Base-by-base conservation (phyloP, 768 basidiomycete species). In the Coprinellus aureogranulatus region DNA sequence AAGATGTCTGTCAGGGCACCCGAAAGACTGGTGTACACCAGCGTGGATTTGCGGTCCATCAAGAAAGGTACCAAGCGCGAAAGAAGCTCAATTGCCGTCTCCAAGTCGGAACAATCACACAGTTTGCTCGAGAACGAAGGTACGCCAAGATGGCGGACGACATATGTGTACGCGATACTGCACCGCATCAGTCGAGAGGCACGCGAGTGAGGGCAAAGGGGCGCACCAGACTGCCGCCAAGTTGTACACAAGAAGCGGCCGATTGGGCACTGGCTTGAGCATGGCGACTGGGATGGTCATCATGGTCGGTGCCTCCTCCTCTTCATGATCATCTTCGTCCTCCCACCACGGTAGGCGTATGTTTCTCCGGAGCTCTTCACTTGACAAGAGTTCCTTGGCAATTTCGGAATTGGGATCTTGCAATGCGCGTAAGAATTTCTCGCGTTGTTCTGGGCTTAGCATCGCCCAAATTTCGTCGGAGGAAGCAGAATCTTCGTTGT, bases 301-400 rank as follows among this genome's bases (percentile, higher is more conserved):
- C 44, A 78, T 64, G 2, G 68, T 57, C 23, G 85, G 86, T 47
- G 67, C 71, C 12, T 59, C 23, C 2, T 37, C 49, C 55, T 31
- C 22, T 27, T 51, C 55, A 47, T 45, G 54, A 20, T 20, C 48
- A 37, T 46, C n/a, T 2, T 57, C 47, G 25, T 49, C 53, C 16
- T 56, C 51, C 91, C 92, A 94, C 92, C 92, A 94, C 4, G 92
- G 91, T 4, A 75, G 71, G 3, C 71, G 70, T 22, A 70, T 75
- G n/a, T 76, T 78, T 4, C 72, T 69, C 27, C 78, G 77, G 1
- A 90, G 65, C 44, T 83, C 83, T 57, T 80, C 75, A 58, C 82
- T 84, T 27, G 81, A 70, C 22, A 92, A 68, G 2, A 93, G 77
- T 57, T 81, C 77, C 60, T 80, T 81, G 1, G 84, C 82, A 16